Base-by-base conservation (phyloP, 1,139 yeast genomes). In the Hyphopichia buzzinii region DNA sequence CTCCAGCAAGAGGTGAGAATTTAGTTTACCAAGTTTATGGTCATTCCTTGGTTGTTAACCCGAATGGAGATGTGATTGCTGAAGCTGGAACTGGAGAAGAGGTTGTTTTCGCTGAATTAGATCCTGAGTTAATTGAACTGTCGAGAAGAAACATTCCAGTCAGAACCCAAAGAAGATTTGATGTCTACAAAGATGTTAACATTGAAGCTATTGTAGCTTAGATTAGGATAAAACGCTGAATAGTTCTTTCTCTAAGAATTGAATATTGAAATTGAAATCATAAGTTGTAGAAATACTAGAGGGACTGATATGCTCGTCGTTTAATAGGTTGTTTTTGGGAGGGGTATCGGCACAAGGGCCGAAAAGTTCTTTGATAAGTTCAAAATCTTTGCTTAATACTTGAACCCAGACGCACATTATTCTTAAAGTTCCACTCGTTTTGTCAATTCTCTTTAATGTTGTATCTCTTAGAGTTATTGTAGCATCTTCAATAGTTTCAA, bases 11-110 rank as follows among this genome's bases (percentile, higher is more conserved):
- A 26, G 87, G 95, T 2, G 95, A 85, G 52, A 74, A 76, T 29
- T 95, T 95, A 3, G 67, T 67, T 23, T 96, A 89, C 54, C 70
- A 72, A 37, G 69, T 74, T 0, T 55, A 60, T 62, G 97, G 97
- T 1, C 95, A 87, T 51, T 72, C 95, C 0, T 64, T 87, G 52
- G 78, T 87, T 8, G 77, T 87, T 8, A 89, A 84, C 46, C 96
- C 96, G 0, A 84, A 90, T 88, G 96, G 96, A 1, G 70, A 78
- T 0, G 69, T 86, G 1, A 44, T 88, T 2, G 83, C 86, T 1
- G 78, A 79, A 45, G 55, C 55, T n/a, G 56, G 56, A 10, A 52
- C 55, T 29, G 59, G 54, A 6, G 61, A 57, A 43, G 60, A 55
- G 37, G 48, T 57, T 21, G 37, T 57, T 17, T 54, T 48, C 25